Evolutionary conservation across 345 rosid species (phyloP), one percentile per base, ranked within the genome.

Genomic region (Euphorbia lathyris): DNA sequence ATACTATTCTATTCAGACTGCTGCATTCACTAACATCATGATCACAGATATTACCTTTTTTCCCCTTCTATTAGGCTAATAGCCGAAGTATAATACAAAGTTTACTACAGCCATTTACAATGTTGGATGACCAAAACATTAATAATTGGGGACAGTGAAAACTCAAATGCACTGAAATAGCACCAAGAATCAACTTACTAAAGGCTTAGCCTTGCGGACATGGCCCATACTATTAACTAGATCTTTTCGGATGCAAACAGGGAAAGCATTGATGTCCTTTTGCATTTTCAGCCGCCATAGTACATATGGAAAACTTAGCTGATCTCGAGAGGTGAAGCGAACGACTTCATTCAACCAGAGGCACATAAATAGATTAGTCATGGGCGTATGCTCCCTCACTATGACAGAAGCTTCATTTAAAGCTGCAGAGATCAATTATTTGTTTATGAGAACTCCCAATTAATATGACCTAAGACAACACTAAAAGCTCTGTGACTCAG

Each of bases 311-410:
- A 91, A 94, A 76, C 98, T 94, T 67, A 94, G 81, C 53, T 94
- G 98, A 79, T 94, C 98, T 48, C 98, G 85, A 4, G 98, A 91
- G 3, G 97, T 94, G 81, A 79, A 94, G 14, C 93, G 90, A 22
- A 91, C 97, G 4, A 88, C 98, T 81, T 94, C 98, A 57, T 94
- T 88, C 78, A 91, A 91, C 98, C 97, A 94, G n/a, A 90, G 88
- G 88, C 98, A 94, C 96, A 88, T 88, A 29, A 94, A 85, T 55
- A 91, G 72, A 76, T 94, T 87, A 19, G 84, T 84, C 66, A 90
- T 23, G 10, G 93, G 90, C 7, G 89, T 79, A 72, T 94, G 95
- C 82, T 94, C 83, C 82, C 98, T 84, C 78, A 87, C 95, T 32
- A 94, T 94, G 59, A 94, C 88, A 5, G 97, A 94, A 36, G 97